These are phyloP conservation scores for Kodamaea fukazawae DNA, from an alignment of 805 yeast genomes.

Conservation along the genomic window DNA sequence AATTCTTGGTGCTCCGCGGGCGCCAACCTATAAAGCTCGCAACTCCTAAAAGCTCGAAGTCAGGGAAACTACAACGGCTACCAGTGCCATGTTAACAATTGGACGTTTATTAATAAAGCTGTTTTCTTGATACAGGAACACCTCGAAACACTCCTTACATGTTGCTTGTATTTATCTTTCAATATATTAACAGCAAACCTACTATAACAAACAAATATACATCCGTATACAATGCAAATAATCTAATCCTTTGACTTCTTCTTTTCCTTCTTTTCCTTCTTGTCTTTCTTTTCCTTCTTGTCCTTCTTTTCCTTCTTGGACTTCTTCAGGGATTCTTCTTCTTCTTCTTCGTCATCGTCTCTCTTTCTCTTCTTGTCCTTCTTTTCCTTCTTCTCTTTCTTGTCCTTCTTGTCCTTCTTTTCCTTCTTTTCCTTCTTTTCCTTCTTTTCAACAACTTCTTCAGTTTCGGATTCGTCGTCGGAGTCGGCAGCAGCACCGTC, in stretches of 20 bases:
- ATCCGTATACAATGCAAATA: too few species aligned
- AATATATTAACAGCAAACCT: too few species aligned
- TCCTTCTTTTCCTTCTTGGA: slow-evolving; percentile 45
- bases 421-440: slow-evolving; percentile 31
- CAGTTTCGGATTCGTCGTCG: slow-evolving; percentile 31
- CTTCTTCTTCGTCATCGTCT: slow-evolving; percentile 25
- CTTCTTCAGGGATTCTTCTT: slow-evolving; percentile 14
- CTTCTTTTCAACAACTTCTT: slow-evolving; percentile 30
- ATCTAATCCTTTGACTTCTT: slow-evolving; percentile 14
- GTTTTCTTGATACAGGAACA: too few species aligned
- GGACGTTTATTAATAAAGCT: too few species aligned
- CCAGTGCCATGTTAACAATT: too few species aligned
- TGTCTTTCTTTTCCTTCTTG: slow-evolving; percentile 51
- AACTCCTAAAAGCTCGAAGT: too few species aligned
- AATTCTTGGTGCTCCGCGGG: too few species aligned
- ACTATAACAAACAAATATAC: too few species aligned
- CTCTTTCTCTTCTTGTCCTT: slow-evolving; percentile 31
- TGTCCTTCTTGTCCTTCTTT: slow-evolving; percentile 45
- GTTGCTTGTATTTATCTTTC: too few species aligned
- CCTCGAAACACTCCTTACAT: too few species aligned
- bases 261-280: slow-evolving; percentile 39
- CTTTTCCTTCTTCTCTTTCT: slow-evolving; percentile 40
- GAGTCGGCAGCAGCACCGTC: slow-evolving; percentile 56
- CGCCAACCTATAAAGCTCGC: too few species aligned
- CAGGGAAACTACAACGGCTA: too few species aligned